These are phyloP conservation scores for Pterulicium gracile DNA, from an alignment of 1,284 basidiomycete species.

Conservation along the genomic window DNA sequence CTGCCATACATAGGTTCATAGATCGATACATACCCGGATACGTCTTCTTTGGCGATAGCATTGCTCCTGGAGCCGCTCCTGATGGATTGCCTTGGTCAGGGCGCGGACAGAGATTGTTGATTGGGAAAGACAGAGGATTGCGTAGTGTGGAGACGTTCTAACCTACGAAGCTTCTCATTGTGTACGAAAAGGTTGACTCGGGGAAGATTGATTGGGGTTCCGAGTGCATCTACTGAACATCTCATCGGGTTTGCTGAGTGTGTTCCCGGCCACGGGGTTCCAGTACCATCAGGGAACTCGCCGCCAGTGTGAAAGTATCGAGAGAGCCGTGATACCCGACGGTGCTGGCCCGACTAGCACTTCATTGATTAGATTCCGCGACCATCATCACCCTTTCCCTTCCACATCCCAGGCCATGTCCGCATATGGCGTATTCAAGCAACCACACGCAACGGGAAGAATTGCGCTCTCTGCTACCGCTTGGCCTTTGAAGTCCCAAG, in stretches of 20 bases:
- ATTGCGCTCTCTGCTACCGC: constrained; percentile 14
- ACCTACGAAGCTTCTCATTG: constrained; percentile 5
- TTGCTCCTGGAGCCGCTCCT: constrained; percentile 17
- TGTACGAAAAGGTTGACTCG: background rate
- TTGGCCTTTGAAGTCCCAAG: constrained; percentile 17
- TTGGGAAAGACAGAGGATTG: constrained; percentile 33
- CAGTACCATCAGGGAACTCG: too few species aligned
- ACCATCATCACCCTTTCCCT: too few species aligned
- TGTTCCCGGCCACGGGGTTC: too few species aligned
- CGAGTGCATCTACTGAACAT: too few species aligned
- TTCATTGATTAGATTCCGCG: too few species aligned
- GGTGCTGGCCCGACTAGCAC: too few species aligned
- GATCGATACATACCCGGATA: constrained; percentile 83
- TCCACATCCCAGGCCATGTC: constrained; percentile 15
- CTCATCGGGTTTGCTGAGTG: too few species aligned
- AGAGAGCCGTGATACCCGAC: too few species aligned
- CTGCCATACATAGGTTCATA: constrained; percentile 43
- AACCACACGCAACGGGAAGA: constrained; percentile 15
- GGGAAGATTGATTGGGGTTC: constrained; percentile 2
- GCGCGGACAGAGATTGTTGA: constrained; percentile 27
- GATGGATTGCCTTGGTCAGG: constrained; percentile 27
- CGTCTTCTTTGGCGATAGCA: constrained; percentile 57
- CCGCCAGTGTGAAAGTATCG: too few species aligned
- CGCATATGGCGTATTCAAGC: constrained; percentile 17
- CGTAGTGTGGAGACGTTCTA: constrained; percentile 18